Evolutionary conservation across 306 rosid genomes (phyloP), one percentile per base, ranked within the genome.

Genomic region (Medicago ruthenica): DNA sequence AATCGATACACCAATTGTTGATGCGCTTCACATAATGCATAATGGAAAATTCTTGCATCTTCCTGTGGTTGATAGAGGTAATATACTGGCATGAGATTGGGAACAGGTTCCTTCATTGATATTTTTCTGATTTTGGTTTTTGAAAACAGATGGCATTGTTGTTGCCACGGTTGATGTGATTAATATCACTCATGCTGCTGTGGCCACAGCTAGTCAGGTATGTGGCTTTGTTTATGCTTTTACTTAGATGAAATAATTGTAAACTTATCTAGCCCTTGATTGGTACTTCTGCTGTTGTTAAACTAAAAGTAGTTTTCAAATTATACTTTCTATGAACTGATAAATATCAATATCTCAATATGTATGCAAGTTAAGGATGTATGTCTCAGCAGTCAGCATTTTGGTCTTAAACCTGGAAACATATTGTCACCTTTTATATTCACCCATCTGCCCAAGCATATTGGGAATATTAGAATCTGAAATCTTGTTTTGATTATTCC

Each of bases 21-120:
- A 96, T 77, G 99, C 99, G 48, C 89, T 96, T 80, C 98, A 92
- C 66, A 79, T 80, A 13, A 92, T 96, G 99, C 99, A 96, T 51
- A 89, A 96, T 70, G 97, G 98, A 71, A 96, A 92, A 13, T 89
- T 96, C 81, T 85, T 96, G 82, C 98, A 96, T 81, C 92, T 96
- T 72, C 99, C 98, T 4, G 91, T 96, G 71, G 67, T 92, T 36
- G 89, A 88, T 78, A 88, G 85, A 90, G 99, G 99, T 96, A 88
- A 71, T 53, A 69, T 57, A 48, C 20, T 67, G 15, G 15, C 22
- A 53, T 50, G 16, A 66, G 34, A 57, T 67, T 60, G 1, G 62
- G 22, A 53, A 34, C 57, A 58, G 39, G 58, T 74, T 40, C 18
- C 13, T 45, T 61, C 41, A 16, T 70, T 18, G 7, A 6, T 71